These are phyloP conservation scores for Dittrichia graveolens DNA, from an alignment of 129 eudicot genomes.

Conservation along the genomic window DNA sequence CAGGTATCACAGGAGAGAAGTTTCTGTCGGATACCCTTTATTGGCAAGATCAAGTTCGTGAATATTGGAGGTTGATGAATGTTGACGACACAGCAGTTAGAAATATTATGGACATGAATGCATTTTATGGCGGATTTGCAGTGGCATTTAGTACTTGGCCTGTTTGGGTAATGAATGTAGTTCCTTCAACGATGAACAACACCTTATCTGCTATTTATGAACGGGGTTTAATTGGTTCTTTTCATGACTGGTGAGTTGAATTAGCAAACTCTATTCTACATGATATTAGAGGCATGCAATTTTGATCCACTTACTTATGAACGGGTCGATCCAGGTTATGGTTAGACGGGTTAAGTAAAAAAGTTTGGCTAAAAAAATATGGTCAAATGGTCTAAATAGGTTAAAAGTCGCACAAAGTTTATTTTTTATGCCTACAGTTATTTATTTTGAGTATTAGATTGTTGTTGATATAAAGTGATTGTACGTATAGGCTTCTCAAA, in stretches of 20 bases:
- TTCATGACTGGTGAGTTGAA: constrained; percentile 81
- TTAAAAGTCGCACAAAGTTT: too few relatives aligned
- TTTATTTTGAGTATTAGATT: neutral
- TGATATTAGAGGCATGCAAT: neutral
- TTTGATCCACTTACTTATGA: constrained; percentile 5
- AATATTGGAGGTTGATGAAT: constrained; percentile 87
- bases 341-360: too few relatives aligned
- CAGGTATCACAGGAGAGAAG: constrained; percentile 67
- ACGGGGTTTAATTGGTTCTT: constrained; percentile 78
- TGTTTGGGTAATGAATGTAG: constrained; percentile 94
- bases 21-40: constrained; percentile 68
- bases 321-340: neutral
- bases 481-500: too few relatives aligned
- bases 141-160: constrained; percentile 87
- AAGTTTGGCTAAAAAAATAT: too few relatives aligned
- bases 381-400: too few relatives aligned
- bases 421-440: neutral
- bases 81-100: constrained; percentile 64
- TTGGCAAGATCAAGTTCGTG: constrained; percentile 93
- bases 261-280: neutral
- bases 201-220: constrained; percentile 72
- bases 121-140: constrained; percentile 85
- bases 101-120: constrained; percentile 96
- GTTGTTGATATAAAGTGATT: neutral
- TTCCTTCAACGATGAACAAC: constrained; percentile 61